Evolutionary conservation across 768 basidiomycete species (phyloP), one percentile per base, ranked within the genome.

Genomic region (Tylopilus intermedius): DNA sequence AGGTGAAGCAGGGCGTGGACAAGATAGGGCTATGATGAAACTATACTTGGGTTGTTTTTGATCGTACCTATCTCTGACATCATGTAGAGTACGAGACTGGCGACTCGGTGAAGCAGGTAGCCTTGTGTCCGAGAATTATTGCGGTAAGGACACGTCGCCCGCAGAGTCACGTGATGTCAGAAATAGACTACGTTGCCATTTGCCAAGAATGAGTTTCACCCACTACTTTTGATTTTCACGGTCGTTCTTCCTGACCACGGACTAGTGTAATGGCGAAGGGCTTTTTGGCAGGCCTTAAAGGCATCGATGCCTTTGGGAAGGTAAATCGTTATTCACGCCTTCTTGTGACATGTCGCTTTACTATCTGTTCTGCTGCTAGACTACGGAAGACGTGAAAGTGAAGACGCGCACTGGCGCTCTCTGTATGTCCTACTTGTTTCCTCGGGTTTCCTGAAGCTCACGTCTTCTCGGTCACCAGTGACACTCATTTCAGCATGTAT

Each of bases 231-330:
- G 33, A 33, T 33, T 33, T 33, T 43, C 4, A 42, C 43, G 56
- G 58, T 56, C 53, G 48, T 45, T 56, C 49, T 54, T 55, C 43
- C 38, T 57, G 54, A 62, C 58, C 54, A 56, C 55, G 52, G 56
- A 54, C 60, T 59, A 47, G 63, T 51, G 49, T 50, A n/a, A 88
- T 89, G 86, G 86, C 88, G 60, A 91, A 86, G 72, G 84, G 86
- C 58, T 71, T 90, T 60, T 78, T 91, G 64, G 79, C 77, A 45
- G 79, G 77, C 60, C 78, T 98, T 63, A 93, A 90, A 69, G 91
- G 93, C 67, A 80, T 98, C 49, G 96, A 99, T 77, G 96, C 96
- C 72, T 99, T 99, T 78, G 96, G 96, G 57, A 99, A 98, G 86
- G 95, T 95, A 64, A 60, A 78, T 38, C 8, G 1, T 37, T 15